Percentiles rank a stretch among this genome's conserved stretches.
These are phyloP conservation scores for Triticum dicoccoides DNA, from an alignment of 176 grass and related monocot species.

Conservation along the genomic window DNA sequence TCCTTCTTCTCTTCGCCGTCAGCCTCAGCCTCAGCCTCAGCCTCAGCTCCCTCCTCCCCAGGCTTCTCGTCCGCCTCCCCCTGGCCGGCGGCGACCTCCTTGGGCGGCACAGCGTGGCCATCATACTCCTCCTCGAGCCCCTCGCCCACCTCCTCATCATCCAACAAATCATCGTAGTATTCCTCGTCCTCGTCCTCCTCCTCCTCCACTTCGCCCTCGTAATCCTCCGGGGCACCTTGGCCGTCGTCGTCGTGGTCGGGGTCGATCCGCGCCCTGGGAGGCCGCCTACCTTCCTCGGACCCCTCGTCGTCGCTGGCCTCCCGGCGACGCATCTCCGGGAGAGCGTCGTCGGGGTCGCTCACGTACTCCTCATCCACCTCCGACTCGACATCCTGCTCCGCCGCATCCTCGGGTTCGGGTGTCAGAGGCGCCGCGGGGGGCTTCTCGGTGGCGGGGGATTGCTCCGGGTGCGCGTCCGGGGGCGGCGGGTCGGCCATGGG, in stretches of 20 bases:
- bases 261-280: conserved; percentile 37
- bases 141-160: conserved; percentile 36
- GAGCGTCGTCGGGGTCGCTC: conserved; percentile 82
- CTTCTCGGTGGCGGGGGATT: conserved; percentile 2
- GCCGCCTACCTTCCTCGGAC: conserved; percentile 49
- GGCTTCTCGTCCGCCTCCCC: conserved; percentile 29
- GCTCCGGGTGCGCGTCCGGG: conserved; percentile 22
- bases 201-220: conserved; percentile 63
- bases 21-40: not conserved
- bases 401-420: conserved; percentile 38
- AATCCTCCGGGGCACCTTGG: conserved; percentile 69
- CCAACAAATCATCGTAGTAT: conserved; percentile 46
- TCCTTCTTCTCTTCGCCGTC: conserved; percentile 71
- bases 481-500: conserved; percentile 46
- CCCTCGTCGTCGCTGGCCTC: conserved; percentile 93
- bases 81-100: conserved; percentile 7
- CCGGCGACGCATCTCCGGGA: conserved; percentile 75
- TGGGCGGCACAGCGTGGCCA: conserved; percentile 8
- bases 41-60: conserved; percentile 28
- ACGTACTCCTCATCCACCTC: conserved; percentile 57
- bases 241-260: conserved; percentile 70
- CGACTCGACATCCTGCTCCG: conserved; percentile 19
- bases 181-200: conserved; percentile 36
- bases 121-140: conserved; percentile 39
- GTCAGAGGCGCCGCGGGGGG: conserved; percentile 19